Conservation (phyloP, 768 basidiomycete species). For the Trametes gibbosa region DNA sequence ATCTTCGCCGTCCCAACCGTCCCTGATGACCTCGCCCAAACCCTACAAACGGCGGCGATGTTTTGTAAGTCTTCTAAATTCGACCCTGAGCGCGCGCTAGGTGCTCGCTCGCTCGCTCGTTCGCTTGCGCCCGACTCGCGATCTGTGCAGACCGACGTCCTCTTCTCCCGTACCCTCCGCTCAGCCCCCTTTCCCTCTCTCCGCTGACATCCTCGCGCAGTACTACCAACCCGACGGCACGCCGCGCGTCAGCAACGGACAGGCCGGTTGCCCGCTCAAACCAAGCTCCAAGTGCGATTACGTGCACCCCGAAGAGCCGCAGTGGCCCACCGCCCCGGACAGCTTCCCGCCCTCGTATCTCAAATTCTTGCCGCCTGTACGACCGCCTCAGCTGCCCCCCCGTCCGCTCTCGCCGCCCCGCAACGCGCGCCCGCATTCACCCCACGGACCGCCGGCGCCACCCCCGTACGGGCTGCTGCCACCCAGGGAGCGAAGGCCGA, state of each 20-base stretch:
- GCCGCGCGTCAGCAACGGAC: not conserved
- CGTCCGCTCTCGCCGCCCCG: not conserved
- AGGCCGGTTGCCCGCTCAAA: conserved; percentile 5
- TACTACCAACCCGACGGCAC: conserved; percentile 18
- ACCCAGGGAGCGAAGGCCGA: conserved; percentile 1
- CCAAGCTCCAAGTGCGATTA: conserved; percentile 11
- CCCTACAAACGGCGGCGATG: conserved; percentile 1
- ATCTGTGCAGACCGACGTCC: not conserved
- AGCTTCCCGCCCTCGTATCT: not conserved
- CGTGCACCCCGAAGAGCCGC: conserved; percentile 20
- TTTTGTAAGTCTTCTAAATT: conserved; percentile 8
- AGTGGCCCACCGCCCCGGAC: conserved; percentile 7
- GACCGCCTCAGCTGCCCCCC: not conserved
- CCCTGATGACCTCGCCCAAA: not conserved
- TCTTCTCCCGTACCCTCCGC: not conserved
- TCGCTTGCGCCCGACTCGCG: not conserved
- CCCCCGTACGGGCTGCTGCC: not conserved
- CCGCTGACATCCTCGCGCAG: not conserved
- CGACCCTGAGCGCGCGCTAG: not conserved
- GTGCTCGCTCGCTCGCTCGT: not conserved
- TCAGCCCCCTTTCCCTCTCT: not conserved
- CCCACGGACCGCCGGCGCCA: no score
- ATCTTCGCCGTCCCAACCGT: not conserved
- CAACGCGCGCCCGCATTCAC: not conserved
- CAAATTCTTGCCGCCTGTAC: not conserved